A percentile compares a stretch with the other conserved stretches of the same genome.
Evolutionary conservation across 345 rosid genomes (phyloP).

Genomic region (Cardamine occulta): DNA sequence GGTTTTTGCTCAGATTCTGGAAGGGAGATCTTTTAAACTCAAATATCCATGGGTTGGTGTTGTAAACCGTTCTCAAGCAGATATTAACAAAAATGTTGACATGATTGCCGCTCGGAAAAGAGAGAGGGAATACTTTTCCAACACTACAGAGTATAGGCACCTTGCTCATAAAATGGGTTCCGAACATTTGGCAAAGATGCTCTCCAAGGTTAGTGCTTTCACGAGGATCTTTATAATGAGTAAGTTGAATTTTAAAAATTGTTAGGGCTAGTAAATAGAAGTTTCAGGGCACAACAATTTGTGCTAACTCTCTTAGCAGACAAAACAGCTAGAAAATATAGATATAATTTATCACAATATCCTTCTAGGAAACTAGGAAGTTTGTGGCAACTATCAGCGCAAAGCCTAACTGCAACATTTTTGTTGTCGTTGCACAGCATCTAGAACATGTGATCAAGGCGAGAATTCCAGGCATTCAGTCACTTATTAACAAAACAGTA

Average conservation of each 20-base stretch:
- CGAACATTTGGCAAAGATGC: conserved; percentile 93
- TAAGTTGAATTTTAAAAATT: neutral
- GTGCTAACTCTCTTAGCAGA: conserved; percentile 11
- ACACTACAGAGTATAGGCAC: conserved; percentile 90
- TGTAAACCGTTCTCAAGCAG: conserved; percentile 98
- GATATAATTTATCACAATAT: conserved; percentile 13
- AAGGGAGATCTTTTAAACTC: conserved; percentile 84
- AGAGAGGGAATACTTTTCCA: conserved; percentile 93
- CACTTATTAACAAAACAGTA: conserved; percentile 90
- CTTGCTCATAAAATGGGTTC: conserved; percentile 98
- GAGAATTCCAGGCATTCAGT: conserved; percentile 93
- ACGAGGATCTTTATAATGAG: conserved; percentile 11
- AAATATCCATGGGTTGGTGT: conserved; percentile 99
- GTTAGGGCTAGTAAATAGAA: conserved; percentile 13
- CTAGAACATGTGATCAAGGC: conserved; percentile 97
- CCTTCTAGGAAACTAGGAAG: conserved; percentile 12
- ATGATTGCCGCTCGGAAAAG: conserved; percentile 98
- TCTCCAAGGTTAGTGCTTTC: conserved; percentile 70
- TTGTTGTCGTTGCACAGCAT: conserved; percentile 63
- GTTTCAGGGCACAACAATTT: conserved; percentile 43
- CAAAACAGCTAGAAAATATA: neutral
- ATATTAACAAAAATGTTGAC: conserved; percentile 95
- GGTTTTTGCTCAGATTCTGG: conserved; percentile 66
- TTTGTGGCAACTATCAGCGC: conserved; percentile 5
- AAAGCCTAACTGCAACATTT: conserved; percentile 25